Percentiles rank a stretch among this genome's conserved stretches.
Conservation (phyloP, 768 basidiomycete genomes). For the Tulasnella sp. region DNA sequence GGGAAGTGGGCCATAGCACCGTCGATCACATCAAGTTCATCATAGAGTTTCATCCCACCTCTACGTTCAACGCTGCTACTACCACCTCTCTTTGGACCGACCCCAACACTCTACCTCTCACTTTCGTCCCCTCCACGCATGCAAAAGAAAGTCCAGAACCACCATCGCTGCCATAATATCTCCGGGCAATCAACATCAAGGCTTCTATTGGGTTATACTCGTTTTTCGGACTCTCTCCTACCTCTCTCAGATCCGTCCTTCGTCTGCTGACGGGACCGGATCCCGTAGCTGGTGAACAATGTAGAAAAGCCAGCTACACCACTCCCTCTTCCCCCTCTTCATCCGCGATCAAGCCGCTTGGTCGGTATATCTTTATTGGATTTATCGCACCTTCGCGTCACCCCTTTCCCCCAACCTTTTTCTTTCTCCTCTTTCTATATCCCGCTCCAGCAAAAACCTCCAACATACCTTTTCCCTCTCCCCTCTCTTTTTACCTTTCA, state of each 20-base stretch:
- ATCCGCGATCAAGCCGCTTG: neutral
- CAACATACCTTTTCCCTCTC: slow-evolving; percentile 9
- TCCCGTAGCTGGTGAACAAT: neutral
- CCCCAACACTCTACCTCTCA: neutral
- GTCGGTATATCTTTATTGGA: neutral
- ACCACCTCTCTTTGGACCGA: neutral
- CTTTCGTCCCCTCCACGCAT: neutral
- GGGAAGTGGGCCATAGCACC: too few species aligned
- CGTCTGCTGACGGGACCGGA: neutral
- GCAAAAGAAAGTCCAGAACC: neutral
- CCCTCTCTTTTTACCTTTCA: neutral
- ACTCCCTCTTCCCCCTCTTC: too few species aligned
- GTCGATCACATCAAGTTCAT: neutral
- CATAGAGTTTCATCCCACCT: neutral
- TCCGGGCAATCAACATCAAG: neutral
- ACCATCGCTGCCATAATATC: neutral
- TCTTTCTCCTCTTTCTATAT: neutral
- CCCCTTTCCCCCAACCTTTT: neutral
- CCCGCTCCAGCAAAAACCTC: neutral
- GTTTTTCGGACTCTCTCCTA: neutral
- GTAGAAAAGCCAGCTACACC: neutral
- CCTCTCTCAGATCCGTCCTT: neutral
- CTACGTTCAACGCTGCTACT: slow-evolving; percentile 1
- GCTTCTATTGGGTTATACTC: neutral
- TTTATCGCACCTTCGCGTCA: neutral